Evolutionary conservation across 257 asterid species (phyloP).

Genomic region (Gynochthodes officinalis): DNA sequence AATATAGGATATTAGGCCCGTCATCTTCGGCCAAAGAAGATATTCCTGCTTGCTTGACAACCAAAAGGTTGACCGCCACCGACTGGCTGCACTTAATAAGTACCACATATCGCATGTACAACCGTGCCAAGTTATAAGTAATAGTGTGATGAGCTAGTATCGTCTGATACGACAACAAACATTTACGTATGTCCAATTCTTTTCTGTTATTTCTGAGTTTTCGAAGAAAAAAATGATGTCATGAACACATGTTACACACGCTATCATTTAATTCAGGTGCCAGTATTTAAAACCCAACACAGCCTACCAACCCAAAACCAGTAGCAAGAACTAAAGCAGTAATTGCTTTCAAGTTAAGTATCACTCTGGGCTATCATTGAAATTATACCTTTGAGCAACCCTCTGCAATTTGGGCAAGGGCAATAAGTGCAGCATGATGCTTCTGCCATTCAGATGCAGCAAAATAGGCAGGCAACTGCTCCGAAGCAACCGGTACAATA

Average conservation of each 20-base stretch:
- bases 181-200: neutral
- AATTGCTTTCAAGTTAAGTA: neutral
- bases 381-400: constrained; percentile 84
- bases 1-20: no score
- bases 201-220: no score
- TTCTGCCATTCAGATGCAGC: constrained; percentile 94
- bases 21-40: no score
- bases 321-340: neutral
- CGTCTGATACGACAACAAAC: neutral
- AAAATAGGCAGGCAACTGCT: constrained; percentile 69
- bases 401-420: constrained; percentile 98
- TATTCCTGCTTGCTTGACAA: no score
- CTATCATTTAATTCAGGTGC: no score
- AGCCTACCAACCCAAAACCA: no score
- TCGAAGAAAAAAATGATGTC: no score
- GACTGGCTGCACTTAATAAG: no score
- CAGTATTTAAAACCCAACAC: no score
- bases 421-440: constrained; percentile 90
- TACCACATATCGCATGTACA: no score
- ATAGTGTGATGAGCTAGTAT: neutral
- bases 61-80: no score
- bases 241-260: no score
- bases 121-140: neutral
- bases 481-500: constrained; percentile 92
- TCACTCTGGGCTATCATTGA: neutral